Evolutionary conservation across 2,329 filamentous ascomycete genomes (phyloP), one percentile per base, ranked within the genome.

Genomic region (Parafenestella ontariensis): DNA sequence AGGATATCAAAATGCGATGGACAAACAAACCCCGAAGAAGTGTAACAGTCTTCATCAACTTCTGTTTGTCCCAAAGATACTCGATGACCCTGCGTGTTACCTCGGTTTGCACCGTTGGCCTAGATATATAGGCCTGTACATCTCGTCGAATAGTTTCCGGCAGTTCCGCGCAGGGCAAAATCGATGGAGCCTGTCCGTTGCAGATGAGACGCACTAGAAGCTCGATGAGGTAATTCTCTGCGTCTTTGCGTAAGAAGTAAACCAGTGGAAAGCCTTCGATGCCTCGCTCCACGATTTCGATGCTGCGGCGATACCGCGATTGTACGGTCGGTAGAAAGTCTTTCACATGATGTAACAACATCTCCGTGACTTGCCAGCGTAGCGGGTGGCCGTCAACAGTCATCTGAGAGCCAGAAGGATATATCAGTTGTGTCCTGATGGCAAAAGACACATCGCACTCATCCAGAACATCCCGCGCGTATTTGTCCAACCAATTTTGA

Each of bases 21-120:
- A 84, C 79, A 0, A 92, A 67, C 0, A 91, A 73, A 0, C 89
- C 89, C 0, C 89, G 83, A 0, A 92, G 68, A 0, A 90, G 78
- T 7, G 86, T 81, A 0, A 89, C 57, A 0, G 57, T 50, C 11
- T 71, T 67, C 54, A 77, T 76, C 77, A 83, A 83, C 1, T 76
- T 44, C n/a, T 60, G 61, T 4, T 70, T 71, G 21, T 77, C 75
- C 3, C 58, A 54, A 37, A 81, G 76, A 7, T 77, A 34, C 0
- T 31, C 43, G 1, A 60, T 46, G 11, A 78, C 54, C 5, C 52
- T 57, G 3, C 64, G 52, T 0, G 58, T 28, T 3, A 67, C 34
- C 26, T 59, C 49, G 1, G 34, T 44, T 3, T 49, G 40, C 5
- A 76, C 59, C 1, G 33, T 61, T 5, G 65, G 45, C 1, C 59